These are phyloP conservation scores for Drosera capensis DNA, from an alignment of 148 eudicot species.

Conservation along the genomic window DNA sequence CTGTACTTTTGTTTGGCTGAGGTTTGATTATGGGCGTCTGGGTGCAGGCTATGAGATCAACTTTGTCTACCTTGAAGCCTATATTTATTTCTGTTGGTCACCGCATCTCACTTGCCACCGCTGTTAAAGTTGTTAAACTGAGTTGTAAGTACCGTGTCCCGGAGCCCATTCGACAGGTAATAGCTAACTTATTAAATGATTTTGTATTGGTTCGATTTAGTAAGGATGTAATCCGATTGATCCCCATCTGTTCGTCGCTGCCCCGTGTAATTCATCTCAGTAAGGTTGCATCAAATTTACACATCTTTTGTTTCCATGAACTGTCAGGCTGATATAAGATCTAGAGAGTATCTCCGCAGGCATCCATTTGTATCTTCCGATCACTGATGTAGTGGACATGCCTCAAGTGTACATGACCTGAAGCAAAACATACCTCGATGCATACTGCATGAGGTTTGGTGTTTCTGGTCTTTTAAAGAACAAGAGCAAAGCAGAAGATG, in stretches of 20 bases:
- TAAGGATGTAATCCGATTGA: too few species aligned
- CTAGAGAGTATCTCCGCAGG: conserved; percentile 54
- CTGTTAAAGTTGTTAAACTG: conserved; percentile 47
- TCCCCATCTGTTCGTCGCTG: not conserved
- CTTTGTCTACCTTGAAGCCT: conserved; percentile 48
- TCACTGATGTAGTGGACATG: too few species aligned
- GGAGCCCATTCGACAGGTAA: conserved; percentile 91
- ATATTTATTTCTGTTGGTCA: conserved; percentile 88
- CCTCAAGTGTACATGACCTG: too few species aligned
- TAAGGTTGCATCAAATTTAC: not conserved
- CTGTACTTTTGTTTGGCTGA: conserved; percentile 1
- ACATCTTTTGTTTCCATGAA: conserved; percentile 3
- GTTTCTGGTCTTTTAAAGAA: too few species aligned
- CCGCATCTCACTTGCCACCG: conserved; percentile 63
- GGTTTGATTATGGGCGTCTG: not conserved
- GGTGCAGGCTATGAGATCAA: conserved; percentile 62
- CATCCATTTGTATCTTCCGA: conserved; percentile 10
- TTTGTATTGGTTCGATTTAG: not conserved
- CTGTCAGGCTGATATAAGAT: conserved; percentile 59
- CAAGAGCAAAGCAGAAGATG: too few species aligned
- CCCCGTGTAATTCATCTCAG: too few species aligned
- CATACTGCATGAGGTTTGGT: too few species aligned
- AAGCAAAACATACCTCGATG: too few species aligned
- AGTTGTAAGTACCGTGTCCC: conserved; percentile 75
- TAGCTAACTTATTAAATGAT: not conserved